Evolutionary conservation across 495 filamentous ascomycete species (phyloP).

Genomic region (Penicillium flavigenum): DNA sequence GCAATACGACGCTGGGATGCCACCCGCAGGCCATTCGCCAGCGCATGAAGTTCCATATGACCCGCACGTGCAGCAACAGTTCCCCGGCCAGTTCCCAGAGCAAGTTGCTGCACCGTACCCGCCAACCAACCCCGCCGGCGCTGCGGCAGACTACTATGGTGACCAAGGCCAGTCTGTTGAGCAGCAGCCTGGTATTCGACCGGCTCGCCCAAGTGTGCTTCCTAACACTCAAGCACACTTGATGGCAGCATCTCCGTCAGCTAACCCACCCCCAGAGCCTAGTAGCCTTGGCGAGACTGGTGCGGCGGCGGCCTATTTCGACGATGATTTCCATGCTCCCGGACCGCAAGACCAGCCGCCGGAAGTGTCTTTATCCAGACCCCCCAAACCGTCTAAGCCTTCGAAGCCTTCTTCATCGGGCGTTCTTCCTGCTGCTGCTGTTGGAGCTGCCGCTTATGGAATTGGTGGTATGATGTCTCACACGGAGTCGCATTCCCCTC

Average conservation of each 20-base stretch:
- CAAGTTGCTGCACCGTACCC: slow-evolving; percentile 47
- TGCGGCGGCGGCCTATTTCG: slow-evolving; percentile 52
- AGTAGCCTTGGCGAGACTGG: slow-evolving; percentile 51
- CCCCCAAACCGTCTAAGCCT: slow-evolving; percentile 28
- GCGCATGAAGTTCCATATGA: slow-evolving; percentile 34
- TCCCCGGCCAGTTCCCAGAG: slow-evolving; percentile 57
- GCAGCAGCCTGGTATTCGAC: slow-evolving; percentile 60
- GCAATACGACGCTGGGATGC: slow-evolving; percentile 35
- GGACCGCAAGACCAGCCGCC: slow-evolving; percentile 19
- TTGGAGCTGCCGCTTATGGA: slow-evolving; percentile 31
- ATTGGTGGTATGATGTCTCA: slow-evolving; percentile 24
- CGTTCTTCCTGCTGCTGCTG: slow-evolving; percentile 25
- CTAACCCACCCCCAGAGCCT: slow-evolving; percentile 52
- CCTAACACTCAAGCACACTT: slow-evolving; percentile 51
- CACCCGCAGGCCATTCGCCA: slow-evolving; percentile 18
- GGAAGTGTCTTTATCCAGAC: slow-evolving; percentile 23
- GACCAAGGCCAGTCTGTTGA: slow-evolving; percentile 63
- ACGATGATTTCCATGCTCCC: slow-evolving; percentile 21
- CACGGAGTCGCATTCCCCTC: slow-evolving; percentile 19
- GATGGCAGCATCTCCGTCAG: slow-evolving; percentile 47
- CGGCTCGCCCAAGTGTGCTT: slow-evolving; percentile 53
- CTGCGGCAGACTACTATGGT: slow-evolving; percentile 66
- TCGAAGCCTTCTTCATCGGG: slow-evolving; percentile 30
- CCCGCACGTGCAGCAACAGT: slow-evolving; percentile 57
- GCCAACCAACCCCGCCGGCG: slow-evolving; percentile 54